Evolutionary conservation across 2,329 filamentous ascomycete species (phyloP).

Genomic region (Phialocephala sp.): DNA sequence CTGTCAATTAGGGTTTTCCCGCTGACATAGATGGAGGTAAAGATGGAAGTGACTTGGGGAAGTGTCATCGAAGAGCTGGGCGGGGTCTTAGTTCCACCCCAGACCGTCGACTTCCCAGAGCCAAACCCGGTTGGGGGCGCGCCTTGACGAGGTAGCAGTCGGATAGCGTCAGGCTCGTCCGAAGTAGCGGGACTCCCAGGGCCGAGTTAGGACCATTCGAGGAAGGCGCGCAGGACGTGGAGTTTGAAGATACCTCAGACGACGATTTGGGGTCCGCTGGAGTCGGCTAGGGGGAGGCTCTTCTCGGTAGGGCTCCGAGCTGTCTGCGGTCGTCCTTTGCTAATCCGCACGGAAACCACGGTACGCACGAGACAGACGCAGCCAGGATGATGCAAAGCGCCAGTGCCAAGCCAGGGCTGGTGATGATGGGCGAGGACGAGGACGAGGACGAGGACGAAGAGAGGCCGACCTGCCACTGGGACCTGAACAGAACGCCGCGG

Average conservation of each 20-base stretch:
- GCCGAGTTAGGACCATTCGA: constrained; percentile 18
- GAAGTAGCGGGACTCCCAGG: constrained; percentile 20
- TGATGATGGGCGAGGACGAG: not conserved
- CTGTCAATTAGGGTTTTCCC: not conserved
- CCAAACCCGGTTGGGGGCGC: constrained; percentile 28
- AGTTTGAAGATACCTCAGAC: constrained; percentile 23
- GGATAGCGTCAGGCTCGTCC: constrained; percentile 25
- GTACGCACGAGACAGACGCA: constrained; percentile 27
- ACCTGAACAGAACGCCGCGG: constrained; percentile 19
- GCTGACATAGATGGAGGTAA: not conserved
- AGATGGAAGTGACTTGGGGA: constrained; percentile 6
- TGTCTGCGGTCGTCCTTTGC: constrained; percentile 29
- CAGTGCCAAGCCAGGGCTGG: constrained; percentile 23
- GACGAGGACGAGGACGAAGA: constrained; percentile 2
- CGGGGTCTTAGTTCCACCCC: constrained; percentile 29
- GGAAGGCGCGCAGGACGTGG: constrained; percentile 26
- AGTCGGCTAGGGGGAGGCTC: constrained; percentile 24
- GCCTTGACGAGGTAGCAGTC: constrained; percentile 26
- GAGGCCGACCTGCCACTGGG: constrained; percentile 11
- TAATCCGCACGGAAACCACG: constrained; percentile 23
- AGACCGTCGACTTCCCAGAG: constrained; percentile 23
- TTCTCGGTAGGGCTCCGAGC: constrained; percentile 33
- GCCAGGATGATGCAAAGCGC: constrained; percentile 25
- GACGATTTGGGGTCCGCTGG: constrained; percentile 9
- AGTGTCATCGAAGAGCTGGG: constrained; percentile 23